Evolutionary conservation across 805 yeast genomes (phyloP), one percentile per base, ranked within the genome.

Genomic region (Wickerhamomyces ciferrii): DNA sequence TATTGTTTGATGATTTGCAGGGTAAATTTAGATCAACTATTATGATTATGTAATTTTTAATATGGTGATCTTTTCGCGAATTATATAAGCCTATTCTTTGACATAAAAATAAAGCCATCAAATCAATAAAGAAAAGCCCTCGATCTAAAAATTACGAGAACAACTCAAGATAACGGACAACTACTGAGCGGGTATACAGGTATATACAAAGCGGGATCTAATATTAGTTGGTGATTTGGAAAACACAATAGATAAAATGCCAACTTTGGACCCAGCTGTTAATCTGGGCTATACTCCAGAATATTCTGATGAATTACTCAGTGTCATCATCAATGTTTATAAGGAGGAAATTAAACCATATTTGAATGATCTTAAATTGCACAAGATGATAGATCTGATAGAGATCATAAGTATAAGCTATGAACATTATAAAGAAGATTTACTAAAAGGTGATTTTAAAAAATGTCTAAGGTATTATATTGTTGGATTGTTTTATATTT

Each of bases 401-500:
- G 73, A 70, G 44, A 62, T 61, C 40, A 65, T 71, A 2, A 64
- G 65, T 43, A 57, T 61, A 43, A 51, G 65, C 23, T 58, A 65
- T 39, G 74, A 69, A 34, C 50, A 59, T 15, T 69, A 67, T 49
- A 50, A 52, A 14, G 45, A 50, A 13, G 50, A 51, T 14, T 48
- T 63, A 24, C 38, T 45, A 2, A 31, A 46, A 1, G 57, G 54
- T 2, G 46, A 53, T 8, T 49, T 52, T 36, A 56, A 59, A 17
- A 62, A 62, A 47, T 62, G 66, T 13, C 50, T 70, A 36, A 56
- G 57, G 32, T 61, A 63, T 19, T 69, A 58, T 45, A 64, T 69
- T 9, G 58, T 68, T 8, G 74, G 74, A 2, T 58, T 68, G 40
- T 65, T 63, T 48, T 66, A 67, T 44, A 46, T 70, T 2, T 68